Conservation (phyloP, 306 rosid genomes). For the Pyrus pyrifolia region DNA sequence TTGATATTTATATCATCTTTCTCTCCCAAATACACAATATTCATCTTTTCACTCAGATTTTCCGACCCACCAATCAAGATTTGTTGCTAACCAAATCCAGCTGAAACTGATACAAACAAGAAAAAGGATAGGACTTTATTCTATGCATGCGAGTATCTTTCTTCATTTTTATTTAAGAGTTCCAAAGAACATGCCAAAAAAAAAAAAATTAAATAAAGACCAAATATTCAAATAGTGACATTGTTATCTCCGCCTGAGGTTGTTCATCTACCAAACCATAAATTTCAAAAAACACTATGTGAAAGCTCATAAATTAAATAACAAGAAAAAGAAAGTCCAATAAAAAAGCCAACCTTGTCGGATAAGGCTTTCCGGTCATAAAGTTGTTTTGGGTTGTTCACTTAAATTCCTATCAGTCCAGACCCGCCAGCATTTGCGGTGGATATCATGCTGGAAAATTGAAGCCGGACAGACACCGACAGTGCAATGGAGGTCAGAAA, state of each 20-base stretch:
- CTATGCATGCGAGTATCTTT: neutral
- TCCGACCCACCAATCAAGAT: conserved; percentile 24
- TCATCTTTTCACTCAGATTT: conserved; percentile 11
- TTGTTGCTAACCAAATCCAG: conserved; percentile 14
- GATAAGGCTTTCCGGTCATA: conserved; percentile 20
- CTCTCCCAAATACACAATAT: conserved; percentile 10
- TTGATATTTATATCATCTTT: conserved; percentile 7
- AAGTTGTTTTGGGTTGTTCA: conserved; percentile 15
- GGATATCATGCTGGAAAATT: neutral
- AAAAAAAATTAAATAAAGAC: neutral
- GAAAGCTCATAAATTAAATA: neutral
- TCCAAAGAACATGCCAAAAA: conserved; percentile 22
- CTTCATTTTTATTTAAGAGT: neutral
- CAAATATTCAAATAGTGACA: conserved; percentile 14
- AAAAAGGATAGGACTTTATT: neutral
- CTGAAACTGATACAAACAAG: conserved; percentile 1
- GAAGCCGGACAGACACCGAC: neutral
- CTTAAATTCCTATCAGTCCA: conserved; percentile 8
- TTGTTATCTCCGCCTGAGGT: conserved; percentile 66
- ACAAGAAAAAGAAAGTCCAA: conserved; percentile 11
- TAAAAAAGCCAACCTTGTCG: conserved; percentile 29
- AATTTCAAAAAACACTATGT: neutral
- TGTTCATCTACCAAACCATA: conserved; percentile 66
- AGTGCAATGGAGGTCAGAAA: neutral
- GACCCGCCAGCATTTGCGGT: neutral